Conservation (phyloP, 225 moss, liverwort and hornwort species). For the Marchantia paleacea region DNA sequence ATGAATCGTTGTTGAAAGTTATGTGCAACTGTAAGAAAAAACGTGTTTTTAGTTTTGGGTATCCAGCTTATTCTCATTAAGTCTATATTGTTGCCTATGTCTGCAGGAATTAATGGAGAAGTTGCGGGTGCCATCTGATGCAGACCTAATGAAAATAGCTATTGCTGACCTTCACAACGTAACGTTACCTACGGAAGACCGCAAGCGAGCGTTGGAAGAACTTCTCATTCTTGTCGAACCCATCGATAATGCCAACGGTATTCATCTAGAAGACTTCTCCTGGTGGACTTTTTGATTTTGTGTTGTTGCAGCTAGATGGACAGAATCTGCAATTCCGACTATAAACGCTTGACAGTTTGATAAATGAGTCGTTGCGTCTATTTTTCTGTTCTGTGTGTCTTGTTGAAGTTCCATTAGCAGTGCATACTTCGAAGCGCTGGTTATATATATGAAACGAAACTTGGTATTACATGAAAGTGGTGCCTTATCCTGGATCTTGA, state of each 20-base stretch:
- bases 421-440: too few relatives aligned
- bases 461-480: not conserved
- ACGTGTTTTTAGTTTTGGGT: too few relatives aligned
- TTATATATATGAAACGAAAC: too few relatives aligned
- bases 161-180: conserved; percentile 80
- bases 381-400: not conserved
- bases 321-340: not conserved
- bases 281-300: not conserved
- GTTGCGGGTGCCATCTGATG: conserved; percentile 79
- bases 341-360: too few relatives aligned
- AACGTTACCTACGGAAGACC: conserved; percentile 61
- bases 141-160: conserved; percentile 94
- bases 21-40: too few relatives aligned
- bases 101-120: conserved; percentile 85
- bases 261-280: not conserved
- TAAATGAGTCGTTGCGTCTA: not conserved
- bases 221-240: conserved; percentile 88
- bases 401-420: not conserved
- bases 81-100: not conserved
- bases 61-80: too few relatives aligned
- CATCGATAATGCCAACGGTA: conserved; percentile 93
- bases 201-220: conserved; percentile 80
- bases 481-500: conserved; percentile 17
- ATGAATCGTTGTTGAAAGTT: too few relatives aligned
- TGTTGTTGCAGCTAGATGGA: too few relatives aligned